phyloP scores from a whole-genome alignment of 805 yeast genomes.

The Myxozyma sirexii region DNA sequence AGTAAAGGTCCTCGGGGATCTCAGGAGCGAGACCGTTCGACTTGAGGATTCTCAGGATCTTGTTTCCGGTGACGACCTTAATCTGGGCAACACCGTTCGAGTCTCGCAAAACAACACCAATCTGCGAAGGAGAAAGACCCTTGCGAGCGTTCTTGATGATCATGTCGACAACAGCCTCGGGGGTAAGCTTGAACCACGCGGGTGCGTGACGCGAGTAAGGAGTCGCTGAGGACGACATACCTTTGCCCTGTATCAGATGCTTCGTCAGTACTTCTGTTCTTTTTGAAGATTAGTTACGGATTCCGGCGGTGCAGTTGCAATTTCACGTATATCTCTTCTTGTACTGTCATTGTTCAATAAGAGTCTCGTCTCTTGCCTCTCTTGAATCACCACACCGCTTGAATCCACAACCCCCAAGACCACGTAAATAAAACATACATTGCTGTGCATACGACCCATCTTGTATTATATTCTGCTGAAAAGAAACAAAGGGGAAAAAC shows the following conservation, averaged over 20 bases:
- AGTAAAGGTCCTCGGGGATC: conserved; percentile 99
- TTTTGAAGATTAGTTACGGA: not conserved
- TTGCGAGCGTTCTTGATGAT: conserved; percentile 99
- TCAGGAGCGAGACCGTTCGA: conserved; percentile 99
- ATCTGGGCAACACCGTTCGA: conserved; percentile 99
- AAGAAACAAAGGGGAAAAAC: not conserved
- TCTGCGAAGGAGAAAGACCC: conserved; percentile 99
- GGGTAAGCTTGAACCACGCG: conserved; percentile 97
- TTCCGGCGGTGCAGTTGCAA: not conserved
- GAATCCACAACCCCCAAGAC: not conserved
- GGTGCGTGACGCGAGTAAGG: conserved; percentile 99
- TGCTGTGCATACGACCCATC: conserved; percentile 99
- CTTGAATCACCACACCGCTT: not conserved
- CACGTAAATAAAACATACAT: conserved; percentile 40
- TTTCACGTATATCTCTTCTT: not conserved
- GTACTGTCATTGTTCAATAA: too few relatives aligned
- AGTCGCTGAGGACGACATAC: conserved; percentile 97
- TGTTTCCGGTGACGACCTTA: conserved; percentile 90
- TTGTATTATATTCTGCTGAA: conserved; percentile 44
- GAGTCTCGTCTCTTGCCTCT: not conserved
- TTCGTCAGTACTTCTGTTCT: not conserved
- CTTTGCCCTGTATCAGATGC: conserved; percentile 71
- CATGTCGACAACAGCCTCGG: conserved; percentile 96
- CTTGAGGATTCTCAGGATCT: conserved; percentile 98
- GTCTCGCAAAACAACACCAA: conserved; percentile 99